These are phyloP conservation scores for Rhazya stricta DNA, from an alignment of 257 asterid species.

Conservation along the genomic window DNA sequence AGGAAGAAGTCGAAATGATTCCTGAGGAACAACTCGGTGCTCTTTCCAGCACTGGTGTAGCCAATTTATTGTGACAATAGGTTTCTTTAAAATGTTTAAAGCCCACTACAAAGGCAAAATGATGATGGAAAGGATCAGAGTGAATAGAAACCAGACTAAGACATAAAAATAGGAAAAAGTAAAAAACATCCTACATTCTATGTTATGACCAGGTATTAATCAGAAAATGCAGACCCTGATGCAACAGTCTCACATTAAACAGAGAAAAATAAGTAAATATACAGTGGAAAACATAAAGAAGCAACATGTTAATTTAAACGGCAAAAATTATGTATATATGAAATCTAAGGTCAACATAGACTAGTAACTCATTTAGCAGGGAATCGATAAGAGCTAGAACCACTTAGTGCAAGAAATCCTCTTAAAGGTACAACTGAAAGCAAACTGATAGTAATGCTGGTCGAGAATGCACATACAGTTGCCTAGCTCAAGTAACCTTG, in stretches of 20 bases:
- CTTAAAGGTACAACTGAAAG: background rate
- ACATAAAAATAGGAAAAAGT: background rate
- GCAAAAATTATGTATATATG: background rate
- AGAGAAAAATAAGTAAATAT: background rate
- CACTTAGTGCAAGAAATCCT: background rate
- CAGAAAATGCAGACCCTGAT: background rate
- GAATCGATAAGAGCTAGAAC: background rate
- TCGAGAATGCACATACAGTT: background rate
- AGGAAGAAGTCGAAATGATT: constrained; percentile 77
- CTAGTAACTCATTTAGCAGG: background rate
- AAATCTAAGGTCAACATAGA: background rate
- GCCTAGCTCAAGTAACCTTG: background rate
- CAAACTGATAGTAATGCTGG: background rate
- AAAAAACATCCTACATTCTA: background rate
- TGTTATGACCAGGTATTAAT: background rate
- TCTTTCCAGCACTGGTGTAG: constrained; percentile 96
- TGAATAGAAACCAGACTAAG: background rate
- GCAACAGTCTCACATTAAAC: background rate
- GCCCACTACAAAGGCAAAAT: constrained; percentile 67
- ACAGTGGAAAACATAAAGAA: background rate
- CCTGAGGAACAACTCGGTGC: constrained; percentile 94
- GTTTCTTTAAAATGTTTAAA: constrained; percentile 60
- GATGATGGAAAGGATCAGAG: constrained; percentile 2
- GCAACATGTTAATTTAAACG: background rate
- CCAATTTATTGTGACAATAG: constrained; percentile 76